Conservation (phyloP, 208 protist species). For the Angomonas ambiguus region DNA sequence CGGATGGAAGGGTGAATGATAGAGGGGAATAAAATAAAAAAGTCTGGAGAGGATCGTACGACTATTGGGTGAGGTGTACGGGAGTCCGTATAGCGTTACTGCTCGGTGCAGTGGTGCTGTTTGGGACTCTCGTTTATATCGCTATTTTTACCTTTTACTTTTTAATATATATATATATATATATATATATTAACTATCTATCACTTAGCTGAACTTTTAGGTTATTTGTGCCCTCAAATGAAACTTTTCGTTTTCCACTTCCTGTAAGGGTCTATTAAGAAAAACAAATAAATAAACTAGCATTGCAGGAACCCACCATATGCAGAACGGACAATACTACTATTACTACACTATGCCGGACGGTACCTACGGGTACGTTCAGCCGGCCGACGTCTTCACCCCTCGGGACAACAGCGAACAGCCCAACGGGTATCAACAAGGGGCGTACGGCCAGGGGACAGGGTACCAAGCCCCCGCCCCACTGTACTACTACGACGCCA, state of each 20-base stretch:
- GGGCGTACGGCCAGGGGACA: slow-evolving; percentile 8
- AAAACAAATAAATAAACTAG: no score
- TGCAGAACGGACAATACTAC: slow-evolving; percentile 14
- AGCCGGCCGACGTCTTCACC: slow-evolving; percentile 18
- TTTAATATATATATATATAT: neutral
- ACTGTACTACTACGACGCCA: slow-evolving; percentile 14
- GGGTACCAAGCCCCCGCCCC: slow-evolving; percentile 2
- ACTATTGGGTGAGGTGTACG: no score
- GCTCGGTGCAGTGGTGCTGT: no score
- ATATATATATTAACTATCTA: no score
- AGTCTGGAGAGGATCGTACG: no score
- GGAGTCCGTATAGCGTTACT: no score
- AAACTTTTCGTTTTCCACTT: no score
- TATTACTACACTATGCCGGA: slow-evolving; percentile 29
- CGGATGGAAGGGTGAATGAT: slow-evolving; percentile 29
- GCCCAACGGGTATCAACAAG: slow-evolving; percentile 9
- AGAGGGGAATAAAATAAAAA: slow-evolving; percentile 13
- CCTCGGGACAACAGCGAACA: slow-evolving; percentile 5
- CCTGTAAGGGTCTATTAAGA: no score
- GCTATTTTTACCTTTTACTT: neutral
- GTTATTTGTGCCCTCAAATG: no score
- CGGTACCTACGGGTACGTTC: slow-evolving; percentile 19
- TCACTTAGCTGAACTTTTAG: no score
- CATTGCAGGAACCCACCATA: no score
- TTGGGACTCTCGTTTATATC: no score